Conservation (phyloP, 805 yeast species). For the Teunomyces gatunensis region DNA sequence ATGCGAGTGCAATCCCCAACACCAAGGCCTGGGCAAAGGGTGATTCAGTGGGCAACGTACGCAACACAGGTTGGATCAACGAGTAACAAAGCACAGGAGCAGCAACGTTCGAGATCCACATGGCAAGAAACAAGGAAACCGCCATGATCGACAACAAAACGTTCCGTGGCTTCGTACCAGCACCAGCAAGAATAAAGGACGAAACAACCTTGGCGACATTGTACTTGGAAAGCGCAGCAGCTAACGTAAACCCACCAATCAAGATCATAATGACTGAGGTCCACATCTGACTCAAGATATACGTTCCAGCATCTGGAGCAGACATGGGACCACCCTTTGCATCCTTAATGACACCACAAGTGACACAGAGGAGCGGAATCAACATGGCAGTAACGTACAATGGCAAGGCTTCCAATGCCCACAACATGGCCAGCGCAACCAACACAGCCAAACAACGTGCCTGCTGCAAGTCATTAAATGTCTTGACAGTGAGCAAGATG, state of each 20-base stretch:
- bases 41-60: conserved; percentile 78
- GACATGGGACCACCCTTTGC: conserved; percentile 48
- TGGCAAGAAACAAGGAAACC: conserved; percentile 80
- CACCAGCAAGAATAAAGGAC: conserved; percentile 73
- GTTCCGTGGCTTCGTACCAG: conserved; percentile 81
- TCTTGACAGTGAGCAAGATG: conserved; percentile 50
- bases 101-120: conserved; percentile 97
- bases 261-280: conserved; percentile 86
- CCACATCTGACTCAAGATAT: conserved; percentile 89
- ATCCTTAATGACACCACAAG: conserved; percentile 49
- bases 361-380: conserved; percentile 47
- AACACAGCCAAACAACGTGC: conserved; percentile 69
- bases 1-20: conserved; percentile 88
- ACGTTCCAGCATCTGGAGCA: conserved; percentile 72
- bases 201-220: conserved; percentile 85
- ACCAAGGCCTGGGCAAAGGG: conserved; percentile 80
- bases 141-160: conserved; percentile 79
- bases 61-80: conserved; percentile 82
- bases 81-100: conserved; percentile 94
- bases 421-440: conserved; percentile 50
- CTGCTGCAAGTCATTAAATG: conserved; percentile 64
- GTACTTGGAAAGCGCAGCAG: conserved; percentile 91
- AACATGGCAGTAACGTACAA: conserved; percentile 48
- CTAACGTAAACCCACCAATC: conserved; percentile 91
- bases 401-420: conserved; percentile 55